phyloP scores from a whole-genome alignment of 805 yeast species.

The Cyberlindnera saturnus region DNA sequence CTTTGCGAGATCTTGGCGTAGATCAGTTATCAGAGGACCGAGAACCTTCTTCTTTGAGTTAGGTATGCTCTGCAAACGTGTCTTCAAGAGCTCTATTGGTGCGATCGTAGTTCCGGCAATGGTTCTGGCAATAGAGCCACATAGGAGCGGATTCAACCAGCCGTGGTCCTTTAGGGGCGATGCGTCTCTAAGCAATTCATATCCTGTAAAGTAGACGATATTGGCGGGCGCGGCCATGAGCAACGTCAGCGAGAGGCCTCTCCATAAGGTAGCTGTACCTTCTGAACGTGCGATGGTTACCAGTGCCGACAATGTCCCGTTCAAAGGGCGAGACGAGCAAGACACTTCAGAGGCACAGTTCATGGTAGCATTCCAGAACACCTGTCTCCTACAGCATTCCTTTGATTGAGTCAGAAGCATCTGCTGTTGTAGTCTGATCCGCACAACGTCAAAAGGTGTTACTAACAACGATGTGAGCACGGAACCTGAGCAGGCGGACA shows the following conservation, averaged over 20 bases:
- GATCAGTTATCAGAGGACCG: conserved; percentile 46
- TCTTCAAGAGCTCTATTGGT: conserved; percentile 82
- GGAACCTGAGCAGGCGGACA: conserved; percentile 75
- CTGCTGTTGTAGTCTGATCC: conserved; percentile 75
- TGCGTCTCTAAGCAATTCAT: conserved; percentile 77
- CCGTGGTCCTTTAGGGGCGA: conserved; percentile 44
- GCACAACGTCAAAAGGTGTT: conserved; percentile 77
- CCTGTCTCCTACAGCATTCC: conserved; percentile 31
- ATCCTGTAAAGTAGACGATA: conserved; percentile 90
- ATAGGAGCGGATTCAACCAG: conserved; percentile 63
- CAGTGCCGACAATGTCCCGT: conserved; percentile 75
- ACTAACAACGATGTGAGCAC: conserved; percentile 64
- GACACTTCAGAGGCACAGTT: conserved; percentile 6
- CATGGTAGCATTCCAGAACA: conserved; percentile 27
- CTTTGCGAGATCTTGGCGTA: conserved; percentile 40
- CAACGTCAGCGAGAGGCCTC: conserved; percentile 80
- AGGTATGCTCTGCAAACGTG: conserved; percentile 88
- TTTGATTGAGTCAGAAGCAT: conserved; percentile 47
- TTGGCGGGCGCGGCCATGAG: conserved; percentile 91
- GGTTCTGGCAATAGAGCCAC: conserved; percentile 81
- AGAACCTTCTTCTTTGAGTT: conserved; percentile 27
- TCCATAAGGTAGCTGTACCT: conserved; percentile 75
- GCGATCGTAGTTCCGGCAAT: conserved; percentile 81
- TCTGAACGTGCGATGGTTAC: conserved; percentile 59
- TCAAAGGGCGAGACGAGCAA: conserved; percentile 28